Conservation (phyloP, 108 stramenopile genomes). For the Pseudonitzschia delicatissima region DNA sequence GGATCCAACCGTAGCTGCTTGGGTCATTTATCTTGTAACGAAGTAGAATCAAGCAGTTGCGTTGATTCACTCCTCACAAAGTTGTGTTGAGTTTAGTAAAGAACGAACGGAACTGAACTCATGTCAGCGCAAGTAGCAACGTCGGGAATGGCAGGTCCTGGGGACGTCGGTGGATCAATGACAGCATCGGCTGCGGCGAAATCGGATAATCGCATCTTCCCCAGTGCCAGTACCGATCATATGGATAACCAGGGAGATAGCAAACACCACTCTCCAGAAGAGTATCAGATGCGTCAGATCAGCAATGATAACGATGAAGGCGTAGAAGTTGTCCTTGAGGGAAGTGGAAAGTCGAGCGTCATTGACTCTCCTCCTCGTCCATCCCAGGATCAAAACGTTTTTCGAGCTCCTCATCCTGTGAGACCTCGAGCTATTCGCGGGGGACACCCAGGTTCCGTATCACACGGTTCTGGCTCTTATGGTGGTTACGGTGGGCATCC, state of each 20-base stretch:
- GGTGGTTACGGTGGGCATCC: constrained; percentile 25
- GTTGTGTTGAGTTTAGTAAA: no score
- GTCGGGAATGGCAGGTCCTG: background rate
- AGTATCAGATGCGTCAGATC: constrained; percentile 8
- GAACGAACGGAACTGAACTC: no score
- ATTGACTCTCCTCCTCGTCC: constrained; percentile 18
- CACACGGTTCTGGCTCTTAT: constrained; percentile 41
- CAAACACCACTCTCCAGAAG: background rate
- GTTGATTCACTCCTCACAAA: no score
- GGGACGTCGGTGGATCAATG: background rate
- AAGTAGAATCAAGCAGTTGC: background rate
- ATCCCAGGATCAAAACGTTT: constrained; percentile 35
- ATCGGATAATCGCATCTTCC: constrained; percentile 5
- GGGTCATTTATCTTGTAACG: background rate
- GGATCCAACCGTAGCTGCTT: background rate
- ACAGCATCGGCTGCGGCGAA: background rate
- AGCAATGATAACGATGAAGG: constrained; percentile 26
- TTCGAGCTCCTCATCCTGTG: constrained; percentile 42
- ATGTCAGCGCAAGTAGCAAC: constrained; percentile 9
- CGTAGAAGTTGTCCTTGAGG: constrained; percentile 50
- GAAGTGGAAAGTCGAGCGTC: constrained; percentile 21
- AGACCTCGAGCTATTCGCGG: constrained; percentile 41
- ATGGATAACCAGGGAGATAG: background rate
- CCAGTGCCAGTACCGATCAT: constrained; percentile 1
- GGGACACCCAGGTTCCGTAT: constrained; percentile 10